Conservation (phyloP, 345 rosid species). For the Camelina laxa region DNA sequence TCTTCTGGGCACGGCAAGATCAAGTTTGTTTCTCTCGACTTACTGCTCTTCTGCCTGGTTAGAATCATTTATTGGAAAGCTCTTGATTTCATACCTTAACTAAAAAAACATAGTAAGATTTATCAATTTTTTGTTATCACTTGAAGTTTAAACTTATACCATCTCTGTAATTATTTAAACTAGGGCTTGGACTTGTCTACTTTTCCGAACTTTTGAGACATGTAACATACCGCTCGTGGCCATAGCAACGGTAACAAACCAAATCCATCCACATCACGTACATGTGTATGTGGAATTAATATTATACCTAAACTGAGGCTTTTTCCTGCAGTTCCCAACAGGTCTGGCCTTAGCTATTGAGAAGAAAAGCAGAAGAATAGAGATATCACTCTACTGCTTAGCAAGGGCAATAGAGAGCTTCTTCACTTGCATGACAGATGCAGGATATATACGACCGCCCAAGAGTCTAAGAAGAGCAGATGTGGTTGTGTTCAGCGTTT, state of each 20-base stretch:
- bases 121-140: neutral
- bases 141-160: neutral
- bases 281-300: neutral
- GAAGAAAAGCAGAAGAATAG: conserved; percentile 92
- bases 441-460: conserved; percentile 62
- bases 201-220: conserved; percentile 72
- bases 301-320: neutral
- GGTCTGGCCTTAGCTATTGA: conserved; percentile 85
- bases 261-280: conserved; percentile 6
- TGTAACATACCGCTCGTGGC: conserved; percentile 85
- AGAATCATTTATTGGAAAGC: conserved; percentile 33
- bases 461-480: conserved; percentile 75
- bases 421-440: conserved; percentile 71
- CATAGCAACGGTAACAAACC: conserved; percentile 65
- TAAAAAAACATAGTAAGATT: neutral
- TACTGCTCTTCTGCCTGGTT: conserved; percentile 97
- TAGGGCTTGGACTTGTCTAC: conserved; percentile 91
- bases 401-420: conserved; percentile 97
- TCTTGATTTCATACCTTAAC: conserved; percentile 4
- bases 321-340: conserved; percentile 70
- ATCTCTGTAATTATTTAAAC: conserved; percentile 14
- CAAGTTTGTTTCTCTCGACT: conserved; percentile 86
- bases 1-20: conserved; percentile 87
- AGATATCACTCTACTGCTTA: conserved; percentile 93
- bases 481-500: conserved; percentile 80